A percentile compares a stretch with the other conserved stretches of the same genome.
Evolutionary conservation across 345 rosid species (phyloP).

Genomic region (Citrus unshiu): DNA sequence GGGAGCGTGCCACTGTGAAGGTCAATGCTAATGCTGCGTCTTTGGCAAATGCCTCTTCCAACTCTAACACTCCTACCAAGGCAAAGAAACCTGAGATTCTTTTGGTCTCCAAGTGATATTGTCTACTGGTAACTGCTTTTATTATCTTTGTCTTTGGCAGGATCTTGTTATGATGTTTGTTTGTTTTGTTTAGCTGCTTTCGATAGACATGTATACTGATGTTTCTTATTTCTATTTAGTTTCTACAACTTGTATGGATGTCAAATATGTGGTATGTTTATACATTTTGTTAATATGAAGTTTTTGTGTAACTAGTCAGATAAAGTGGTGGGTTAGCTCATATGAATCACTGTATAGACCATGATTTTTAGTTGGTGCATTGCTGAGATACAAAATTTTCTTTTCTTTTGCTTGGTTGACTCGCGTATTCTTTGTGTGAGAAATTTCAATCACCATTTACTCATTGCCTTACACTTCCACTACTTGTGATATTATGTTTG

Average conservation of each 20-base stretch:
- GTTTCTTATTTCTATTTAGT: not conserved
- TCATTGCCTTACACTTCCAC: no score
- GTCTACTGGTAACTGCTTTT: conserved; percentile 23
- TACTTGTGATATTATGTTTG: no score
- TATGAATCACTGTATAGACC: no score
- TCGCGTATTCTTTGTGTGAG: no score
- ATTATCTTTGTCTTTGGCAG: not conserved
- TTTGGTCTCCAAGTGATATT: conserved; percentile 74
- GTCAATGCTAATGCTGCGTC: conserved; percentile 23
- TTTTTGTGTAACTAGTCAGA: not conserved
- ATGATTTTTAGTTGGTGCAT: no score
- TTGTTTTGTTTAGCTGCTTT: not conserved
- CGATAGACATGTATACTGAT: not conserved
- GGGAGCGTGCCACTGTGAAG: conserved; percentile 53
- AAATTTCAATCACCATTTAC: no score
- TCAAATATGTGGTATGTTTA: not conserved
- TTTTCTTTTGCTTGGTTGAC: no score
- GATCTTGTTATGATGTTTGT: not conserved
- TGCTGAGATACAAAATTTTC: no score
- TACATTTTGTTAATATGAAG: not conserved
- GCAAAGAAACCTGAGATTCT: conserved; percentile 82
- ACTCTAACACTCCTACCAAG: conserved; percentile 77
- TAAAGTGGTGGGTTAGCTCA: not conserved
- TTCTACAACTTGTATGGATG: not conserved
- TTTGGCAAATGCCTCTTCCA: conserved; percentile 44